Base-by-base conservation (phyloP, 2,329 filamentous ascomycete genomes). In the Cyclaneusma minus region DNA sequence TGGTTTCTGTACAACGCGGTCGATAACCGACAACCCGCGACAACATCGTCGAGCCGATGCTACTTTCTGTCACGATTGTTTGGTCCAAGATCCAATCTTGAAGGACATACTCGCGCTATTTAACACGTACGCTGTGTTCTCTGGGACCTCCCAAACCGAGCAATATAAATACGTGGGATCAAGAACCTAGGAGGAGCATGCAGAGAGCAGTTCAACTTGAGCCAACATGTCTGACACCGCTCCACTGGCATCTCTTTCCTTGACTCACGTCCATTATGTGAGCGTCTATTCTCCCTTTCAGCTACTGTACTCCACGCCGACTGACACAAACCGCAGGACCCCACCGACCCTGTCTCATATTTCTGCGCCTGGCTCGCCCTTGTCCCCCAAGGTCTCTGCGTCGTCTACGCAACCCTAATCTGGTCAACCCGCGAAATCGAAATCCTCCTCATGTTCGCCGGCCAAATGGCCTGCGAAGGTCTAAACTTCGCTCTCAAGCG, bases 261-360 rank as follows among this genome's bases (percentile, higher is more conserved):
- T 98, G 40, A 95, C 89, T 7, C 87, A 95, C 57, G 85, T 95
- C 41, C 82, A 89, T 60, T 95, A 95, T 64, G 85, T 91, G 57
- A 46, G 70, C 52, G n/a, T 15, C 16, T 20, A n/a, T n/a, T n/a
- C 26, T 21, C 22, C 23, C 21, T 13, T 13, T 23, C 13, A 14
- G 15, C 13, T 20, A n/a, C 16, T 13, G 25, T 28, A 23, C 25
- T 22, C 13, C 5, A n/a, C 11, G 9, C 20, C 25, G 21, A 22
- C 35, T 27, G 22, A 35, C 35, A 17, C 31, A 17, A 12, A 19
- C 16, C 27, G 31, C 44, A 93, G 84, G 81, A 95, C 56, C 84
- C 91, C 4, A 55, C 71, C 34, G 87, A 95, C 54, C 68, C 65
- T 29, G 32, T 94, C 42, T 95, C 89, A 25, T 82, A 84, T 54